Evolutionary conservation across 2,329 filamentous ascomycete species (phyloP).

Genomic region (Paecilomyces formosus): DNA sequence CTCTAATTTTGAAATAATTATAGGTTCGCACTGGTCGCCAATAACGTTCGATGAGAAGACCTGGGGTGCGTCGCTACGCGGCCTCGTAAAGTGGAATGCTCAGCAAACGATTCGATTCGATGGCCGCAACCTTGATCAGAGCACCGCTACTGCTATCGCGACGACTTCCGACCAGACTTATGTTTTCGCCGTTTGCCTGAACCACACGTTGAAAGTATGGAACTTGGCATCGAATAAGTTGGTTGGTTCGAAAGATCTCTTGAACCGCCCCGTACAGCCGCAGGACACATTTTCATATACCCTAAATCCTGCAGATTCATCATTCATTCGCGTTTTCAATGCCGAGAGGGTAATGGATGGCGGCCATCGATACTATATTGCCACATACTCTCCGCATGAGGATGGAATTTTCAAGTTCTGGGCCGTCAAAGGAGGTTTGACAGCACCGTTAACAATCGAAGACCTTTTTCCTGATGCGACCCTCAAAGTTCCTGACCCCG

Average conservation of each 20-base stretch:
- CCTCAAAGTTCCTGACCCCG: slow-evolving; percentile 58
- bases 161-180: slow-evolving; percentile 41
- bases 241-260: slow-evolving; percentile 67
- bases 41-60: slow-evolving; percentile 42
- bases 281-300: slow-evolving; percentile 66
- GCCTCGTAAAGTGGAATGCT: slow-evolving; percentile 38
- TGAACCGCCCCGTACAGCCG: slow-evolving; percentile 59
- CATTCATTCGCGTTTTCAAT: slow-evolving; percentile 66
- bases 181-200: slow-evolving; percentile 74
- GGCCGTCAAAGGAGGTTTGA: slow-evolving; percentile 61
- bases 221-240: slow-evolving; percentile 75
- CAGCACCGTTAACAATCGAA: slow-evolving; percentile 51
- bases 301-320: slow-evolving; percentile 70
- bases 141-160: slow-evolving; percentile 36
- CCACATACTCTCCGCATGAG: slow-evolving; percentile 82
- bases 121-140: slow-evolving; percentile 34
- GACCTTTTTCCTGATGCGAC: slow-evolving; percentile 61
- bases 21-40: slow-evolving; percentile 37
- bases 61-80: slow-evolving; percentile 42
- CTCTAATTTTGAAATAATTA: slow-evolving; percentile 2
- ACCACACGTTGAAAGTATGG: slow-evolving; percentile 86
- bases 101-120: slow-evolving; percentile 36
- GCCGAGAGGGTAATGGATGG: slow-evolving; percentile 40
- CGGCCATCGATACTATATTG: slow-evolving; percentile 52
- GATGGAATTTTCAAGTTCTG: slow-evolving; percentile 93